phyloP scores from a whole-genome alignment of 352 stramenopile species.

The Pythium guiyangense region DNA sequence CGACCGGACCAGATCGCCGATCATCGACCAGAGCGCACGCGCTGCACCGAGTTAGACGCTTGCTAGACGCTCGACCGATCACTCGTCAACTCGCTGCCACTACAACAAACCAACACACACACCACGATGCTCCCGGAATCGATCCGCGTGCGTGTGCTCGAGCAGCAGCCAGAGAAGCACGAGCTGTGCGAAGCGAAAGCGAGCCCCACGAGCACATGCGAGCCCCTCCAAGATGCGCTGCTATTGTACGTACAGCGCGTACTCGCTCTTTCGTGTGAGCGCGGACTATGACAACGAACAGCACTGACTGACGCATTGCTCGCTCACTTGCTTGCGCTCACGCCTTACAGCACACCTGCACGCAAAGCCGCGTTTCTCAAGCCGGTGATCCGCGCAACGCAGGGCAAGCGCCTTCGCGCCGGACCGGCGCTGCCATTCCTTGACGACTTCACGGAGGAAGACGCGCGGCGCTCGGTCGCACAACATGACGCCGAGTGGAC shows the following conservation, averaged over 20 bases:
- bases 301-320: neutral
- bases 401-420: slow-evolving; percentile 15
- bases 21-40: neutral
- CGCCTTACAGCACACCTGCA: slow-evolving; percentile 10
- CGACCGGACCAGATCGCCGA: neutral
- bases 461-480: slow-evolving; percentile 16
- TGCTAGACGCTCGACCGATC: neutral
- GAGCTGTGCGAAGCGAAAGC: neutral
- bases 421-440: slow-evolving; percentile 26
- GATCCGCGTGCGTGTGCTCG: slow-evolving; percentile 1
- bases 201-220: neutral
- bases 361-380: slow-evolving; percentile 13
- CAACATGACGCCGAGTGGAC: slow-evolving; percentile 9
- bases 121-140: slow-evolving; percentile 1
- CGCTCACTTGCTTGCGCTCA: neutral
- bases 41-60: too few relatives aligned
- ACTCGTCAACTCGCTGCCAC: neutral
- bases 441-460: slow-evolving; percentile 21
- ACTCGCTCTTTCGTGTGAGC: too few relatives aligned
- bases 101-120: neutral
- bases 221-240: neutral
- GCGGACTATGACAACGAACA: neutral
- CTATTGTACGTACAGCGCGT: too few relatives aligned
- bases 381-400: slow-evolving; percentile 4
- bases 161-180: neutral